Evolutionary conservation across 1,284 basidiomycete species (phyloP), one percentile per base, ranked within the genome.

Genomic region (Malassezia cuniculi): DNA sequence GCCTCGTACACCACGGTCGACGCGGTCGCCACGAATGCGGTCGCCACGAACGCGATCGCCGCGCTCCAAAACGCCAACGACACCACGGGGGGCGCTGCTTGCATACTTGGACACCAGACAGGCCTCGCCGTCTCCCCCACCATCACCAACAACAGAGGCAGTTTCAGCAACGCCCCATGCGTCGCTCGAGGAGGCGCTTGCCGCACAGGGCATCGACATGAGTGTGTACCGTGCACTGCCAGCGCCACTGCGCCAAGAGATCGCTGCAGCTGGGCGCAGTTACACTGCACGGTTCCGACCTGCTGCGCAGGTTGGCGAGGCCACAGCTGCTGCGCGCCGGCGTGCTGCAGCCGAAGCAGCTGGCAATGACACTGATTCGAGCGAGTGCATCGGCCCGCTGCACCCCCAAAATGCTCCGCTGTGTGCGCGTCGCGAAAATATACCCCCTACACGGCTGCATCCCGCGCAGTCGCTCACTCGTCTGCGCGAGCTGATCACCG

Each of bases 141-240:
- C 52, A 11, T 41, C 29, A 31, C 39, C 38, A 30, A 45, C 54
- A 26, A 35, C 39, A 4, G 17, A 18, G 16, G 36, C 22, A 6
- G 22, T 24, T 11, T 11, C 42, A 5, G 42, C 47, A 30, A 48
- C 58, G 8, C 56, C 52, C 14, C 36, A 26, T 31, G 36, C 32
- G 32, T 47, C 54, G 27, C 34, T 34, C 6, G 16, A 15, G 20
- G 37, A 38, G 15, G 41, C 39, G 8, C 41, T 57, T 12, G 19
- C 24, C 20, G 46, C 29, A 9, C 17, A 57, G 1, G 59, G 48
- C 10, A 57, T 63, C 30, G 60, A 63, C 30, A 26, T 47, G 6
- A 58, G 54, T 16, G 51, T 63, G n/a, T 65, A 58, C 22, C 39
- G 27, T 3, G 50, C 49, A 6, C 38, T 65, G 16, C 60, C 61